A percentile compares a stretch with the other conserved stretches of the same genome.
Evolutionary conservation across 805 yeast species (phyloP).

Genomic region (Pichia manshurica): DNA sequence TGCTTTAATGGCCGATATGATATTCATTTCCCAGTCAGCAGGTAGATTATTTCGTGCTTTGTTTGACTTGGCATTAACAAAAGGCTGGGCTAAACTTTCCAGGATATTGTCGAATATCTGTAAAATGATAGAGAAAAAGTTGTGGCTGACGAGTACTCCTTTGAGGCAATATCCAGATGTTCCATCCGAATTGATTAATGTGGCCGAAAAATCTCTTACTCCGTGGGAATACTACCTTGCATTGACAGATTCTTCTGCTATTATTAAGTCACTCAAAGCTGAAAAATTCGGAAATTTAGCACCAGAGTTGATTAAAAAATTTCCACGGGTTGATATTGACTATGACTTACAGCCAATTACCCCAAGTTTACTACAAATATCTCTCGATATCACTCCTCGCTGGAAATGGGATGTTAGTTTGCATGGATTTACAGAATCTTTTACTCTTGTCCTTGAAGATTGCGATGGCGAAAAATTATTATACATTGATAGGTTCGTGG

Average conservation of each 20-base stretch:
- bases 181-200: conserved; percentile 63
- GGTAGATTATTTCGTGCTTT: conserved; percentile 84
- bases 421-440: conserved; percentile 64
- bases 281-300: conserved; percentile 59
- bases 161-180: conserved; percentile 75
- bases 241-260: conserved; percentile 59
- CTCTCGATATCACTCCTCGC: conserved; percentile 58
- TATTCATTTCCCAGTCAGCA: conserved; percentile 88
- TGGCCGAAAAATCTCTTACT: conserved; percentile 71
- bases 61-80: conserved; percentile 65
- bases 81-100: conserved; percentile 66
- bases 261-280: conserved; percentile 74
- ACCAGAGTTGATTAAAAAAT: conserved; percentile 55
- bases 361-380: conserved; percentile 56
- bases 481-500: conserved; percentile 47
- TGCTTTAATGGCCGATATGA: conserved; percentile 89
- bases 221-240: conserved; percentile 79
- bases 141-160: conserved; percentile 85
- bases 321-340: conserved; percentile 61
- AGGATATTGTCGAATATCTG: conserved; percentile 56
- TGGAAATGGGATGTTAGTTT: conserved; percentile 71
- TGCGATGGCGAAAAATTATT: conserved; percentile 73
- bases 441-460: conserved; percentile 72
- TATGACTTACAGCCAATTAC: conserved; percentile 76
- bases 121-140: conserved; percentile 71